phyloP scores from a whole-genome alignment of 78 protist species.

The Polysphondylium violaceum region DNA sequence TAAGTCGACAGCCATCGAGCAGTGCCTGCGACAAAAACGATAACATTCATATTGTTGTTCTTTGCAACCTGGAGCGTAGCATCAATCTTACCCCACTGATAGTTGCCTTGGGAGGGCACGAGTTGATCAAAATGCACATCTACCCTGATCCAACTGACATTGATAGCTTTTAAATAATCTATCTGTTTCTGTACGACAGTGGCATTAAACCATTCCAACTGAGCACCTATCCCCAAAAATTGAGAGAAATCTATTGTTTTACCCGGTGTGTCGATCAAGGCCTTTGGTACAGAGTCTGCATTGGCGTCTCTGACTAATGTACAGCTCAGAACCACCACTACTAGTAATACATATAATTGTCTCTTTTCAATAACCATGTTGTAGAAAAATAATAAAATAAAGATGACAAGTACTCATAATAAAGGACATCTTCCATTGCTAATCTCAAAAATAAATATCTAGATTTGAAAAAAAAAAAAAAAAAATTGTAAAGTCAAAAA shows the following conservation, averaged over 20 bases:
- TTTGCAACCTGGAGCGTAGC: background rate
- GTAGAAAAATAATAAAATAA: too few relatives aligned
- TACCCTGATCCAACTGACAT: background rate
- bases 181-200: background rate
- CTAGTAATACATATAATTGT: too few relatives aligned
- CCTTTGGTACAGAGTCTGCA: too few relatives aligned
- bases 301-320: too few relatives aligned
- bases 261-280: too few relatives aligned
- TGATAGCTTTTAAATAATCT: background rate
- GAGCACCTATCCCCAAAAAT: background rate
- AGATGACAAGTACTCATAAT: too few relatives aligned
- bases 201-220: background rate
- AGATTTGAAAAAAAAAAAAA: too few relatives aligned
- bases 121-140: conserved; percentile 1
- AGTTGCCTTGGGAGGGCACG: background rate
- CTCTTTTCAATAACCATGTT: too few relatives aligned
- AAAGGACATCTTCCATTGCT: too few relatives aligned
- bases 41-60: background rate
- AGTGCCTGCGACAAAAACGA: conserved; percentile 3
- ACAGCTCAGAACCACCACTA: too few relatives aligned
- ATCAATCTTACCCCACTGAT: background rate
- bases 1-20: conserved; percentile 10
- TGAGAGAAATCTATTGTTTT: background rate
- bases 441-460: too few relatives aligned
- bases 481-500: too few relatives aligned